Evolutionary conservation across 331 rosid species (phyloP), one percentile per base, ranked within the genome.

Genomic region (Quercus phellos): DNA sequence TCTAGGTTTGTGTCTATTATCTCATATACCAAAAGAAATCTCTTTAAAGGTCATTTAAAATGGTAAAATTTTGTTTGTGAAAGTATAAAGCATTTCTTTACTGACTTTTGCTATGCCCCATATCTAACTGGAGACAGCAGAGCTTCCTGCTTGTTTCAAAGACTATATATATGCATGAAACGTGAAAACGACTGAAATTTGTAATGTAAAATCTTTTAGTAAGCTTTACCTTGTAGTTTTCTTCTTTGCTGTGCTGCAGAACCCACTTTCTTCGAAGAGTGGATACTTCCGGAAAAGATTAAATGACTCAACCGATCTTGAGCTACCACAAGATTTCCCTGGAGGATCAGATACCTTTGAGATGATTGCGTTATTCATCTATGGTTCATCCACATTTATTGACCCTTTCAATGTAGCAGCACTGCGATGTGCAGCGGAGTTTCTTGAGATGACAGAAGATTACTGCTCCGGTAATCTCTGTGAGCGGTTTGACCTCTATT

Each of bases 281-380:
- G 98, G 98, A 26, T 94, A 91, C 85, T 90, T 91, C 85, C 89
- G 91, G 80, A 86, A 79, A 68, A 84, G 78, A 38, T 24, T 94
- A 73, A 77, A 69, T 10, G 90, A 90, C 9, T 79, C 94, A 43
- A 75, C 60, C 50, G 97, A 91, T 75, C 18, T 87, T 79, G 97
- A 87, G 83, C 82, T 94, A 58, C 98, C 97, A 43, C 79, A 76
- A 17, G 82, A 78, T 66, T 91, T 94, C 77, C 98, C 96, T 0
- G 98, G 97, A 68, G 98, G 98, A 71, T 83, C 96, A 18, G 98
- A 90, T 17, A 81, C 87, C 30, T 94, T 94, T 66, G 97, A 89
- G 88, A 86, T 89, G 90, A 90, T 94, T 53, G 94, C 91, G 2
- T 51, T 91, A 51, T 85, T 94, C 81, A 51, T 91, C 51, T 94